These are phyloP conservation scores for Lentinus tigrinus DNA, from an alignment of 768 basidiomycete genomes.

Conservation along the genomic window DNA sequence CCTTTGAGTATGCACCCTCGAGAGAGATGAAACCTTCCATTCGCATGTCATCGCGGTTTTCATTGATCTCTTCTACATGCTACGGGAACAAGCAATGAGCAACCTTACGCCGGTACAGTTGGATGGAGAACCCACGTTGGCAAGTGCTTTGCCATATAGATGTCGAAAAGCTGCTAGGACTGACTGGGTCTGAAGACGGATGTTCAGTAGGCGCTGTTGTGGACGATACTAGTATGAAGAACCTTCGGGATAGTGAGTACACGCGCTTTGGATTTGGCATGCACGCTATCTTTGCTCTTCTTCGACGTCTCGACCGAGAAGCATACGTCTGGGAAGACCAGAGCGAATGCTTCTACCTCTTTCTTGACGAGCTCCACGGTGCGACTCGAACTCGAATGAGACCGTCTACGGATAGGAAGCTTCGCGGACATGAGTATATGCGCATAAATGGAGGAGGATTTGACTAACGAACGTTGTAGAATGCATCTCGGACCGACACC, in stretches of 20 bases:
- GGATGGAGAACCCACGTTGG: constrained; percentile 47
- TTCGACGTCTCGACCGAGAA: constrained; percentile 66
- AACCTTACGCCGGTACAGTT: background rate
- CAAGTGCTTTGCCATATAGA: constrained; percentile 70
- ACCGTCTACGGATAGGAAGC: constrained; percentile 79
- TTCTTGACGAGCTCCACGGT: constrained; percentile 68
- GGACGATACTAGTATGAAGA: constrained; percentile 1
- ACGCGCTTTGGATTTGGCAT: constrained; percentile 36
- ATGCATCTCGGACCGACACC: constrained; percentile 84
- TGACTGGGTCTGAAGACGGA: constrained; percentile 53
- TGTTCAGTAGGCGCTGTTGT: background rate
- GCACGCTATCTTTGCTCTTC: constrained; percentile 34
- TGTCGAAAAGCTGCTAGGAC: constrained; percentile 67
- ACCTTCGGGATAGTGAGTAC: constrained; percentile 71
- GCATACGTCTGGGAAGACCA: constrained; percentile 68
- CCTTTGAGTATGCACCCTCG: constrained; percentile 73
- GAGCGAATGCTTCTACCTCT: constrained; percentile 70
- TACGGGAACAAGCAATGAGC: constrained; percentile 25
- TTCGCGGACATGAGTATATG: constrained; percentile 28
- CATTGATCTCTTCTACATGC: constrained; percentile 68
- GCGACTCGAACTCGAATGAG: constrained; percentile 58
- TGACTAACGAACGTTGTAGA: constrained; percentile 72
- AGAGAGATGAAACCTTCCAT: constrained; percentile 86
- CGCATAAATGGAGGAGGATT: background rate
- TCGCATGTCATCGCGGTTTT: constrained; percentile 46